Conservation (phyloP, 345 rosid species). For the Brassica juncea region DNA sequence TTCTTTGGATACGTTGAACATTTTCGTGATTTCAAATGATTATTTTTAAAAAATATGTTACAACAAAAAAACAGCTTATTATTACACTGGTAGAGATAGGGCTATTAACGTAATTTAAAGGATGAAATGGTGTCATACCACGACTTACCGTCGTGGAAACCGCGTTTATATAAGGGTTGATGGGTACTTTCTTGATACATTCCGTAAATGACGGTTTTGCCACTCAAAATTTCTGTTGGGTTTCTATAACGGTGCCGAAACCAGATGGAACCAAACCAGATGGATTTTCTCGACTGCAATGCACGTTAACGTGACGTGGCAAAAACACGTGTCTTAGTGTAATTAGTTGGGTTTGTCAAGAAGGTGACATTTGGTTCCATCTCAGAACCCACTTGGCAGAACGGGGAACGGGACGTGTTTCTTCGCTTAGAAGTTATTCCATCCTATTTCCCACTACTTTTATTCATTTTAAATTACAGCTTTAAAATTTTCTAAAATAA, state of each 20-base stretch:
- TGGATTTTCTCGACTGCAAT: constrained; percentile 8
- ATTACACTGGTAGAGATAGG: background rate
- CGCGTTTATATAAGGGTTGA: constrained; percentile 6
- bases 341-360: background rate
- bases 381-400: constrained; percentile 29
- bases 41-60: background rate
- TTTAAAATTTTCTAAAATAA: background rate
- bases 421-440: constrained; percentile 40
- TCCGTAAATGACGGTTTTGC: constrained; percentile 8
- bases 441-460: constrained; percentile 25
- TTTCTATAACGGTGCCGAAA: constrained; percentile 31
- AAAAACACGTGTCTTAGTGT: background rate
- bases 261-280: background rate
- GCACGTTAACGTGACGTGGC: constrained; percentile 23
- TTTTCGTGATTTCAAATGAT: background rate
- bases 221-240: constrained; percentile 12
- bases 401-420: constrained; percentile 8
- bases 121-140: constrained; percentile 11
- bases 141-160: constrained; percentile 27
- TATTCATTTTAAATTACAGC: background rate
- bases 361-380: constrained; percentile 25
- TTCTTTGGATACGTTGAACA: constrained; percentile 7
- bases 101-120: background rate
- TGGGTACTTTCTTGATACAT: background rate
- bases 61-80: background rate